phyloP scores from a whole-genome alignment of 2,329 filamentous ascomycete genomes.

The Claviceps digitariae region DNA sequence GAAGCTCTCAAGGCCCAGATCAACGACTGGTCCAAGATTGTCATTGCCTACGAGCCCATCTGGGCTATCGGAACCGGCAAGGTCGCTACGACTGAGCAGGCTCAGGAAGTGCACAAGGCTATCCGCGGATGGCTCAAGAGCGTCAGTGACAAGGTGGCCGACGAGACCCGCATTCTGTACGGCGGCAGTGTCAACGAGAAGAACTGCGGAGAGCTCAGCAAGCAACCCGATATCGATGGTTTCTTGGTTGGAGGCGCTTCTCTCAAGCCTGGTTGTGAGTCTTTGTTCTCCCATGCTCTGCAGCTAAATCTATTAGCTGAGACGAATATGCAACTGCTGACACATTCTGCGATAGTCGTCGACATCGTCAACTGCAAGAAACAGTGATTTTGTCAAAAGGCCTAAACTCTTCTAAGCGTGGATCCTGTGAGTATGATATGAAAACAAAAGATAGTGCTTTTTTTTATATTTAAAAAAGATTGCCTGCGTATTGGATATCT shows the following conservation, averaged over 20 bases:
- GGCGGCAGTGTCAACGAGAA: slow-evolving; percentile 95
- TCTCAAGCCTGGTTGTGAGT: slow-evolving; percentile 88
- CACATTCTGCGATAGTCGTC: slow-evolving; percentile 26
- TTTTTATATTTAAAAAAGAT: no score
- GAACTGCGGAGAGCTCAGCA: slow-evolving; percentile 89
- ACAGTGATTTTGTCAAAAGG: slow-evolving; percentile 23
- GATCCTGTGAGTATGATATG: background rate
- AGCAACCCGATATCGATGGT: slow-evolving; percentile 90
- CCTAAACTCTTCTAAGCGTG: background rate
- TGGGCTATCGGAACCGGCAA: slow-evolving; percentile 94
- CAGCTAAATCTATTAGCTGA: background rate
- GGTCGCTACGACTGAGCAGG: slow-evolving; percentile 78
- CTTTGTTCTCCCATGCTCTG: background rate
- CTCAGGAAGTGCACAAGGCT: slow-evolving; percentile 84
- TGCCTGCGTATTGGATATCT: background rate
- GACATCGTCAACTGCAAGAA: slow-evolving; percentile 45
- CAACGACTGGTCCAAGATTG: slow-evolving; percentile 83
- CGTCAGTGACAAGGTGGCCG: slow-evolving; percentile 60
- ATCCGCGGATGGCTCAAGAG: slow-evolving; percentile 83
- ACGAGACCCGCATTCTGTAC: slow-evolving; percentile 88
- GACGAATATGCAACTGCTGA: background rate
- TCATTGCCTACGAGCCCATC: slow-evolving; percentile 97
- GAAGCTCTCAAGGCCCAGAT: slow-evolving; percentile 64
- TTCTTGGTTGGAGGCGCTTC: slow-evolving; percentile 95
- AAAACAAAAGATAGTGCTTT: background rate